A percentile compares a stretch with the other conserved stretches of the same genome.
phyloP scores from a whole-genome alignment of 2,329 filamentous ascomycete species.

The Cladosporium sp. region DNA sequence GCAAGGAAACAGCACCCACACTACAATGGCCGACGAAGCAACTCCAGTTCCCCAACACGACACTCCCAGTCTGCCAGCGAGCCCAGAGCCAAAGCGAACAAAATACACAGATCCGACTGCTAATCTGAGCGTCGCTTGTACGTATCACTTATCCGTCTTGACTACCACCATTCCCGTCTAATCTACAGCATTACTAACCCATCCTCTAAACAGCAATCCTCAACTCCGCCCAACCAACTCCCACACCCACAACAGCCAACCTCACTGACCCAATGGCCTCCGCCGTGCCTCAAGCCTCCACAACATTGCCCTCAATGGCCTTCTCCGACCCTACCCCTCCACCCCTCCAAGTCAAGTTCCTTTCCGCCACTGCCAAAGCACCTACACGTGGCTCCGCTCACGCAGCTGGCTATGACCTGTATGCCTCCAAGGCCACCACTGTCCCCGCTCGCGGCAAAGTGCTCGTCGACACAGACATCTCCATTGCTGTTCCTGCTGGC shows the following conservation, averaged over 20 bases:
- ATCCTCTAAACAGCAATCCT: conserved; percentile 26
- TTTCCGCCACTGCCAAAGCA: conserved; percentile 71
- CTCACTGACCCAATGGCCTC: conserved; percentile 21
- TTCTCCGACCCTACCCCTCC: conserved; percentile 42
- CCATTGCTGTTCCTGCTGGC: conserved; percentile 82
- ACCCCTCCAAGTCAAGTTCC: conserved; percentile 82
- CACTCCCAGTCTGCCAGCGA: conserved; percentile 60
- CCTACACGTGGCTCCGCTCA: conserved; percentile 86
- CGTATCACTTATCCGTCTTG: conserved; percentile 9
- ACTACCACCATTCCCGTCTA: neutral
- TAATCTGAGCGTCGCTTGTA: conserved; percentile 34
- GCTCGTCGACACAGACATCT: conserved; percentile 84
- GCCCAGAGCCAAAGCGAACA: conserved; percentile 74
- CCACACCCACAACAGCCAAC: conserved; percentile 26
- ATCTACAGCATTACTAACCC: conserved; percentile 11
- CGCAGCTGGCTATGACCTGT: conserved; percentile 92
- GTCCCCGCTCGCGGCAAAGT: conserved; percentile 81
- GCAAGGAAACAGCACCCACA: conserved; percentile 4
- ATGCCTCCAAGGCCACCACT: conserved; percentile 65
- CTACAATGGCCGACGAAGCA: conserved; percentile 22
- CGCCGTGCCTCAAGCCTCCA: conserved; percentile 13
- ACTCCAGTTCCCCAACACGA: conserved; percentile 36
- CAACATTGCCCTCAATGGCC: conserved; percentile 24
- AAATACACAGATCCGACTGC: conserved; percentile 55
- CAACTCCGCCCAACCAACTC: conserved; percentile 33